Evolutionary conservation across 805 yeast genomes (phyloP), one percentile per base, ranked within the genome.

Genomic region (Sungouiella blattae): DNA sequence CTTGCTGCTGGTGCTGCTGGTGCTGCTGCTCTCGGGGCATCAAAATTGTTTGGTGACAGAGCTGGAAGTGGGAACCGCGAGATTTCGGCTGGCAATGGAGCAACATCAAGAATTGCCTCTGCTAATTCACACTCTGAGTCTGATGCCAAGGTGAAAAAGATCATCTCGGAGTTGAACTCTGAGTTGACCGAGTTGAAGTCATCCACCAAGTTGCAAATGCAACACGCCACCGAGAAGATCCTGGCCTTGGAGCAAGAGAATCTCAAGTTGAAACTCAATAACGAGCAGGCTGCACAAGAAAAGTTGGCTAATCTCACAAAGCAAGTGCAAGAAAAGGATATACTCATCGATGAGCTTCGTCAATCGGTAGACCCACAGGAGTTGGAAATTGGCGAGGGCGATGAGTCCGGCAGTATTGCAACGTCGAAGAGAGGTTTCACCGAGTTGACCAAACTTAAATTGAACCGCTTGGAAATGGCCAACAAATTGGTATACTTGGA

Each of bases 151-250:
- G 57, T 60, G 11, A 67, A 63, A 36, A 51, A 50, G 27, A 39
- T 63, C 7, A 55, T 67, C 11, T 38, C 44, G 8, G 64, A 62
- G 35, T 52, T 67, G 34, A 62, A 60, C 15, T 40, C 44, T 14
- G 68, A 67, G 33, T 48, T 67, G 34, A 50, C 42, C 21, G 53
- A 54, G 16, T 56, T 67, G 41, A 60, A 52, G 35, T 37, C 50
- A 3, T 43, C 62, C 2, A 52, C 71, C 16, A 69, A 67, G 37
- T 57, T 58, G 4, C 80, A 78, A 43, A 80, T 83, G 43, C 67
- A 62, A 32, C 60, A 66, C 32, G 89, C 88, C 0, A 73, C 78
- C 44, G 68, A 68, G 13, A 72, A 71, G 37, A 78, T 83, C 15
- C 57, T 56, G 15, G 48, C 50, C 14, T 60, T 83, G 23, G 85